Evolutionary conservation across 345 rosid species (phyloP).

Genomic region (Litchi chinensis): DNA sequence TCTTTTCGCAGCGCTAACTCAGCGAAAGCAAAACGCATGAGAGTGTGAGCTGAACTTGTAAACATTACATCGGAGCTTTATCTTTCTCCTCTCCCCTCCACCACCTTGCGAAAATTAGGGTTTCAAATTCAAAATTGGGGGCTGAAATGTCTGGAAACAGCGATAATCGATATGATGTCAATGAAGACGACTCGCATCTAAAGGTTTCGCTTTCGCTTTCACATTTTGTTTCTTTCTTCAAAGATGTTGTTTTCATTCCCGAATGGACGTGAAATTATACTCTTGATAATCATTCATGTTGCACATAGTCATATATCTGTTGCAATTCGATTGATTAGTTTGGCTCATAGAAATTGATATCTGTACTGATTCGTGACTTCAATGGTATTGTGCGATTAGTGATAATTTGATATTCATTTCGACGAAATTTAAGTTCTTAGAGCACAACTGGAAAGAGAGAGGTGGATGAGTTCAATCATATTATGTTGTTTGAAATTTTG

Average conservation of each 20-base stretch:
- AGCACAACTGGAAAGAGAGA: background rate
- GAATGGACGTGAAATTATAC: background rate
- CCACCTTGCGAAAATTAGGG: constrained; percentile 6
- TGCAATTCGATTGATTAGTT: background rate
- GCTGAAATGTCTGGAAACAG: constrained; percentile 13
- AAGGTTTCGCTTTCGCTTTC: constrained; percentile 4
- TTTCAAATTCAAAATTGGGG: background rate
- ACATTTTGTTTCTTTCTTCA: background rate
- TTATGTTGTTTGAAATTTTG: background rate
- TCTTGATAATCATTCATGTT: background rate
- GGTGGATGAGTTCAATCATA: background rate
- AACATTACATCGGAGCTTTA: background rate
- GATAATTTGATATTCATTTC: background rate
- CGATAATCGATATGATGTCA: constrained; percentile 4
- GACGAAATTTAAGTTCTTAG: background rate
- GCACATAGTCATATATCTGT: background rate
- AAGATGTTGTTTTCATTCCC: background rate
- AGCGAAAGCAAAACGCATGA: background rate
- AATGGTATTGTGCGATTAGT: background rate
- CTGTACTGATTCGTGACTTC: background rate
- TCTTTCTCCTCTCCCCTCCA: background rate
- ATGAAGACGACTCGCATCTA: constrained; percentile 15
- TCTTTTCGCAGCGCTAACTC: background rate
- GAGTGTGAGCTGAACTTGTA: background rate
- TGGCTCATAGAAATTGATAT: background rate